phyloP scores from a whole-genome alignment of 2,329 filamentous ascomycete species.

The Epichloe glyceriae region DNA sequence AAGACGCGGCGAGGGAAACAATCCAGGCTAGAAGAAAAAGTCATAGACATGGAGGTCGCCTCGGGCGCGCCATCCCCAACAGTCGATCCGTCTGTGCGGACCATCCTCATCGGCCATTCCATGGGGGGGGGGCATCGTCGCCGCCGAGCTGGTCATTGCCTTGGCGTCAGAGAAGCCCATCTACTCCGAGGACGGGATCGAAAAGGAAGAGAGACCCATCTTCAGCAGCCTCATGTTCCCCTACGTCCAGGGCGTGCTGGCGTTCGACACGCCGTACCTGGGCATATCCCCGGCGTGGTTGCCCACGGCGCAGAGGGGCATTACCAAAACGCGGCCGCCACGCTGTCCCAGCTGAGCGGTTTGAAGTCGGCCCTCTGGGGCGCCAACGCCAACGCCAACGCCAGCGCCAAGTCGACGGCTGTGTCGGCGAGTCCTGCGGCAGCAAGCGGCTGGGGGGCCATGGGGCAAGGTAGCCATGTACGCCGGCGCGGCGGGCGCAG shows the following conservation, averaged over 20 bases:
- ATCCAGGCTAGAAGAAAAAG: conserved; percentile 68
- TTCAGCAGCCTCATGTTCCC: conserved; percentile 75
- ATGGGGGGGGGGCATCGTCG: conserved; percentile 91
- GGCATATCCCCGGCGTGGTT: conserved; percentile 70
- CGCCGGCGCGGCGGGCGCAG: conserved; percentile 71
- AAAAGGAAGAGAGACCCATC: conserved; percentile 17
- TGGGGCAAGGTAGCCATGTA: conserved; percentile 82
- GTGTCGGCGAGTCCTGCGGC: conserved; percentile 6
- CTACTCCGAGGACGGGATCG: conserved; percentile 30
- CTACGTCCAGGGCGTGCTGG: conserved; percentile 77
- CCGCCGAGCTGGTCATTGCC: conserved; percentile 71
- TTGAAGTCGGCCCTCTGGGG: conserved; percentile 55
- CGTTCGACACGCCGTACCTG: conserved; percentile 88
- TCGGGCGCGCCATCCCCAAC: conserved; percentile 71
- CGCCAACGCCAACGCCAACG: conserved; percentile 8
- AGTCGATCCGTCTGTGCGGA: conserved; percentile 71
- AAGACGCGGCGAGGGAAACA: too few species aligned
- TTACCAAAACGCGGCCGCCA: conserved; percentile 58
- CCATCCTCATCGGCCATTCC: conserved; percentile 73
- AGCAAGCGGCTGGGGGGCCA: conserved; percentile 49
- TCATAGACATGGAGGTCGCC: conserved; percentile 87
- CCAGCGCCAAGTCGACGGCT: background rate
- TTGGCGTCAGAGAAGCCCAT: conserved; percentile 47
- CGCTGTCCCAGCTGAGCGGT: conserved; percentile 53
- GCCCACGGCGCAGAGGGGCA: conserved; percentile 78